Evolutionary conservation across 2,329 filamentous ascomycete genomes (phyloP).

Genomic region (Phialophora chinensis): DNA sequence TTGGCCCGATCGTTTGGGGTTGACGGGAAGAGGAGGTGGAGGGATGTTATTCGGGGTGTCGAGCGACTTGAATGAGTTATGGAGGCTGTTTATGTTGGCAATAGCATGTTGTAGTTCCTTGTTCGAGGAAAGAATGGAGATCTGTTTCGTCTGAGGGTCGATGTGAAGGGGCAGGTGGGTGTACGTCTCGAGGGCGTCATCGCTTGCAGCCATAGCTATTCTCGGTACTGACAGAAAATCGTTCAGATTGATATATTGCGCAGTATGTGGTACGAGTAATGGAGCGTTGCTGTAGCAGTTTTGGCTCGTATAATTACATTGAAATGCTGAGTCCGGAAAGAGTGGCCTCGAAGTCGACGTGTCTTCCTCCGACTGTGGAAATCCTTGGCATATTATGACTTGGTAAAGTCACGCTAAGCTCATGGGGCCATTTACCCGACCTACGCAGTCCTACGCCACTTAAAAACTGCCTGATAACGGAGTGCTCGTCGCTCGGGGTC

Average conservation of each 20-base stretch:
- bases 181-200: conserved; percentile 58
- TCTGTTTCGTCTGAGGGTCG: conserved; percentile 79
- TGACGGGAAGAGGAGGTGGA: conserved; percentile 85
- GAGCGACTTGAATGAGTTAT: conserved; percentile 73
- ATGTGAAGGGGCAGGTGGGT: conserved; percentile 80
- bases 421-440: too few species aligned
- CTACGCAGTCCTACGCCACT: too few species aligned
- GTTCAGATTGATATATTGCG: background rate
- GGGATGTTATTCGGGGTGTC: conserved; percentile 69
- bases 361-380: conserved; percentile 5
- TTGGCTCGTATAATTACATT: background rate
- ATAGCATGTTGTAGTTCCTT: conserved; percentile 68
- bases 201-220: conserved; percentile 36
- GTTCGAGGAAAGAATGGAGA: conserved; percentile 61
- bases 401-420: too few species aligned
- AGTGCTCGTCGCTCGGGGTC: too few species aligned
- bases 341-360: conserved; percentile 5
- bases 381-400: background rate
- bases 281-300: background rate
- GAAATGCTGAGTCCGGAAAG: background rate
- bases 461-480: too few species aligned
- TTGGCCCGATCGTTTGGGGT: conserved; percentile 86
- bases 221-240: background rate
- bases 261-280: background rate
- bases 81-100: conserved; percentile 75